Conservation (phyloP, 805 yeast species). For the Starmerella stellata region DNA sequence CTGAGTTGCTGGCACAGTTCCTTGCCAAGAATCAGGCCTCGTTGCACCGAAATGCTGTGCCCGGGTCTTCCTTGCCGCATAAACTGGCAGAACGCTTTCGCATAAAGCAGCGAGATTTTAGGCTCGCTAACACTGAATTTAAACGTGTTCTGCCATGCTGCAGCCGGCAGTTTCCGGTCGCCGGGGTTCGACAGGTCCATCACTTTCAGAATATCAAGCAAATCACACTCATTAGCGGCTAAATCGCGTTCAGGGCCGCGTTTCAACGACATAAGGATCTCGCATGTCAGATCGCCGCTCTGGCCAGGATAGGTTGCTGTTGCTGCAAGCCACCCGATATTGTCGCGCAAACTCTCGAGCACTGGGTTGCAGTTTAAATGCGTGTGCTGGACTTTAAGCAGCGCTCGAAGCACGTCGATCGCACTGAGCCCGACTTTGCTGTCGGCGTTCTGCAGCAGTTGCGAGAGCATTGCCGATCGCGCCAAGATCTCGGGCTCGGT, state of each 20-base stretch:
- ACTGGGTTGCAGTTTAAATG: slow-evolving; percentile 2
- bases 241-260: neutral
- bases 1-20: neutral
- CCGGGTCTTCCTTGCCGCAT: slow-evolving; percentile 3
- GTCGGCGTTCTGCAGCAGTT: slow-evolving; percentile 28
- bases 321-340: slow-evolving; percentile 52
- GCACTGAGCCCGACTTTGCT: slow-evolving; percentile 78
- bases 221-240: slow-evolving; percentile 4
- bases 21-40: neutral
- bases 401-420: slow-evolving; percentile 48
- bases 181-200: slow-evolving; percentile 4
- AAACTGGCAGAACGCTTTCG: slow-evolving; percentile 15
- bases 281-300: slow-evolving; percentile 60
- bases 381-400: slow-evolving; percentile 13
- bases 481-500: slow-evolving; percentile 2
- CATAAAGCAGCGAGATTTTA: slow-evolving; percentile 15
- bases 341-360: slow-evolving; percentile 15
- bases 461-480: slow-evolving; percentile 8
- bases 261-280: slow-evolving; percentile 23
- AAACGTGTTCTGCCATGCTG: slow-evolving; percentile 20
- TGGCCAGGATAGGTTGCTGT: slow-evolving; percentile 81
- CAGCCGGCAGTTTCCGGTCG: slow-evolving; percentile 7
- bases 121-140: slow-evolving; percentile 13
- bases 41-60: neutral
- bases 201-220: slow-evolving; percentile 12